Base-by-base conservation (phyloP, 805 yeast genomes). In the Metschnikowia kofuensis region DNA sequence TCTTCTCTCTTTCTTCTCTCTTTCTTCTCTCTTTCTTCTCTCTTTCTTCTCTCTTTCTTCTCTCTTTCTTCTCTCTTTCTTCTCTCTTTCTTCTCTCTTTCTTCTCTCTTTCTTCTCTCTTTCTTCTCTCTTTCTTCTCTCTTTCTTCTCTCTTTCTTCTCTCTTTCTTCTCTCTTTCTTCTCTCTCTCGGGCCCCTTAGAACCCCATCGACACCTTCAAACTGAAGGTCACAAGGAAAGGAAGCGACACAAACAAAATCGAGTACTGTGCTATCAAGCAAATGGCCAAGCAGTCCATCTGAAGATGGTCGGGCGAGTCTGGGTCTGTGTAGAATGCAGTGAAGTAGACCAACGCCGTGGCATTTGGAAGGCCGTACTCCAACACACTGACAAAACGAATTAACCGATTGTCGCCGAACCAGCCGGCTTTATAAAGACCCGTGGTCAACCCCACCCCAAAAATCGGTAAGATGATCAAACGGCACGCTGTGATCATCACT, bases 291-390 rank as follows among this genome's bases (percentile, higher is more conserved):
- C 95, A 87, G 63, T 92, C 96, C 84, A 92, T 83, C 65, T 90
- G 91, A 13, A 78, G 54, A 54, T 76, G 80, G 35, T 73, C 75
- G 2, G 73, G 71, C 6, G 74, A 60, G 32, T 63, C 70, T 2
- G 85, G 80, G 14, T 94, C 95, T 1, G 91, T 83, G 65, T 85
- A 88, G 61, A 89, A 83, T 2, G 96, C 92, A 2, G 98, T 91
- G 55, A 91, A 77, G 66, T 90, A 92, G 13, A 92, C 84, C 60
- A 89, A 84, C 0, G 94, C 77, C 0, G 97, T 92, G 0, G 97
- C 95, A 44, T 88, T 84, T 0, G 98, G 98, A 50, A 89, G 78
- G 0, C 92, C 85, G 64, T 83, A 87, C 11, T 84, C 82, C 30
- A 91, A 72, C 31, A 86, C 84, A 60, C 86, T 75, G 6, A 91